These are phyloP conservation scores for Kalmanozyma brasiliensis DNA, from an alignment of 1,284 basidiomycete species.

Conservation along the genomic window DNA sequence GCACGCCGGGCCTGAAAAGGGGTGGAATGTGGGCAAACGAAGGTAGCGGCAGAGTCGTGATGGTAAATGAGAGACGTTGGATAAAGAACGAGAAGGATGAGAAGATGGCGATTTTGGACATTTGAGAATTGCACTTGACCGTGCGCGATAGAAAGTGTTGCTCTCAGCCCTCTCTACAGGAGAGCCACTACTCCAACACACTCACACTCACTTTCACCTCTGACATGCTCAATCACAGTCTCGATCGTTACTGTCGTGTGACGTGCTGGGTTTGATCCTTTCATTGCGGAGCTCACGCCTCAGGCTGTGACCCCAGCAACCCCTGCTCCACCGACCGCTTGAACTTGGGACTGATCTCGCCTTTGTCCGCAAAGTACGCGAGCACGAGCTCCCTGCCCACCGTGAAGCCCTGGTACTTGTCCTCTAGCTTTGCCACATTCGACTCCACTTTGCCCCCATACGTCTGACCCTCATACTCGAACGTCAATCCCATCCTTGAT, in stretches of 20 bases:
- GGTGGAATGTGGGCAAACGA: too few species aligned
- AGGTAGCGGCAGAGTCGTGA: too few species aligned
- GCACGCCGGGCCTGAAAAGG: too few species aligned
- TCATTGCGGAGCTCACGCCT: too few species aligned
- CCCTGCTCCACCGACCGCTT: conserved; percentile 39
- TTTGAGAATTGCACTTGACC: too few species aligned
- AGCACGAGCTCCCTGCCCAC: conserved; percentile 57
- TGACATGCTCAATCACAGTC: too few species aligned
- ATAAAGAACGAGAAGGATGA: too few species aligned
- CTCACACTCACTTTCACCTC: not conserved
- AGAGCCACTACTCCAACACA: not conserved
- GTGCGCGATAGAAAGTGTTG: too few species aligned
- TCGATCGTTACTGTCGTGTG: not conserved
- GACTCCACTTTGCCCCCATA: conserved; percentile 47
- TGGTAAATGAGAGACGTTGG: too few species aligned
- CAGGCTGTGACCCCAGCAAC: conserved; percentile 2
- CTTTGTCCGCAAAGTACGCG: conserved; percentile 62
- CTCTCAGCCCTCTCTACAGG: not conserved
- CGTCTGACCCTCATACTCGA: conserved; percentile 48
- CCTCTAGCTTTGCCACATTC: conserved; percentile 1
- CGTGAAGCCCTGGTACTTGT: conserved; percentile 26
- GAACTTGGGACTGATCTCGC: conserved; percentile 51
- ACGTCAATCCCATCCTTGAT: conserved; percentile 13
- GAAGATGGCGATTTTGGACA: too few species aligned
- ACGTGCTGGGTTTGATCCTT: not conserved